A percentile compares a stretch with the other conserved stretches of the same genome.
phyloP scores from a whole-genome alignment of 371 early-diverging fungal species.

The Mucor indicus region DNA sequence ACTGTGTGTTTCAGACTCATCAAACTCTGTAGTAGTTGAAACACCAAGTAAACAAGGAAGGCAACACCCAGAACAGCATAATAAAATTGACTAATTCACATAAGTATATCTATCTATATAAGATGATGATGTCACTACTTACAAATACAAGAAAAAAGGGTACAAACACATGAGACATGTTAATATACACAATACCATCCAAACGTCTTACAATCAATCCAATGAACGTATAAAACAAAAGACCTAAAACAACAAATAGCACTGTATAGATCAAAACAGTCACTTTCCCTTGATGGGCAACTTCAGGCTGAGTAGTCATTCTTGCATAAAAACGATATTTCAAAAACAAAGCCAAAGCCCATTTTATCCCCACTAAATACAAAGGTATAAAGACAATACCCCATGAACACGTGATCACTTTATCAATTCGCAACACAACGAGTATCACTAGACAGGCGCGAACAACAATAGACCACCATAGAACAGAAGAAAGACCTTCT shows the following conservation, averaged over 20 bases:
- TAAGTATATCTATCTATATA: too few species aligned
- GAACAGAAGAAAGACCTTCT: slow-evolving; percentile 44
- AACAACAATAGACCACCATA: slow-evolving; percentile 58
- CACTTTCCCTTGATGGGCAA: slow-evolving; percentile 52
- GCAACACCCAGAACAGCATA: slow-evolving; percentile 76
- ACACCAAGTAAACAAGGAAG: slow-evolving; percentile 59
- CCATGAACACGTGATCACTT: slow-evolving; percentile 61
- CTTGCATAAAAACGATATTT: slow-evolving; percentile 45
- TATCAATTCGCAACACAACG: slow-evolving; percentile 61
- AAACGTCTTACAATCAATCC: slow-evolving; percentile 70
- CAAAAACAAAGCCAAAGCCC: slow-evolving; percentile 45
- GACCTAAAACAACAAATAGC: slow-evolving; percentile 46
- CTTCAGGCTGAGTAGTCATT: slow-evolving; percentile 43
- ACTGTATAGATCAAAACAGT: slow-evolving; percentile 49
- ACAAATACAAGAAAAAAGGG: slow-evolving; percentile 78
- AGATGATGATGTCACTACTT: slow-evolving; percentile 11
- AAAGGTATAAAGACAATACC: slow-evolving; percentile 76
- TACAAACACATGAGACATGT: slow-evolving; percentile 67
- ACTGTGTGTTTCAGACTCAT: slow-evolving; percentile 22
- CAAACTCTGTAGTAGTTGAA: slow-evolving; percentile 27
- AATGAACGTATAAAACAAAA: slow-evolving; percentile 67
- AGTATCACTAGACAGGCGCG: slow-evolving; percentile 59
- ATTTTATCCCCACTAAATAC: slow-evolving; percentile 66
- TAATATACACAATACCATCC: slow-evolving; percentile 46
- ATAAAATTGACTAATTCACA: too few species aligned